A percentile compares a stretch with the other conserved stretches of the same genome.
Conservation (phyloP, 2,329 filamentous ascomycete genomes). For the Colletotrichum lentis region DNA sequence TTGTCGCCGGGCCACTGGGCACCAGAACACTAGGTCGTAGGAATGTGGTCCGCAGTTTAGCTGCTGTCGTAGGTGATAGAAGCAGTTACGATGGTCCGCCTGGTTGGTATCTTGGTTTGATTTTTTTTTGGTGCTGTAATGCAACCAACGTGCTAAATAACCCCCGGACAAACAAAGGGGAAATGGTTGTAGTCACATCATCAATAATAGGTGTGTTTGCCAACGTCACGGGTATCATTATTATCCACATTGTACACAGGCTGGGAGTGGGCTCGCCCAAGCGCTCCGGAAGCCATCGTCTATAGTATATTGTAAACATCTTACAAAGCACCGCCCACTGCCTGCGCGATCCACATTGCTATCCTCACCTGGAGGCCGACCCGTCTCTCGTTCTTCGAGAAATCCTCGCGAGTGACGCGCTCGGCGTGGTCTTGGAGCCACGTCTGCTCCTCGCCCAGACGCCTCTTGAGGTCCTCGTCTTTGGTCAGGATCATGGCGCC, state of each 20-base stretch:
- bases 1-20: neutral
- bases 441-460: slow-evolving; percentile 79
- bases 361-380: slow-evolving; percentile 85
- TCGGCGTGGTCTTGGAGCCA: slow-evolving; percentile 80
- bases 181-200: neutral
- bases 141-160: too few relatives aligned
- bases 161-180: neutral
- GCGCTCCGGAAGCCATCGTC: neutral
- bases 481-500: slow-evolving; percentile 86
- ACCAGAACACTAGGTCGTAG: too few relatives aligned
- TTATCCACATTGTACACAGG: neutral
- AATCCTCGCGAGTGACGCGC: slow-evolving; percentile 76
- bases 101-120: too few relatives aligned
- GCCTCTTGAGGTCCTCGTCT: slow-evolving; percentile 74
- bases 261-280: neutral
- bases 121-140: too few relatives aligned
- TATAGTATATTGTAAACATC: neutral
- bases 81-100: too few relatives aligned
- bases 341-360: slow-evolving; percentile 91
- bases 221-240: slow-evolving; percentile 24
- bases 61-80: too few relatives aligned
- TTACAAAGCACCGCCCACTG: slow-evolving; percentile 87
- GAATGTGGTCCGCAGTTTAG: too few relatives aligned
- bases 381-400: slow-evolving; percentile 80
- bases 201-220: neutral